phyloP scores from a whole-genome alignment of 257 asterid species.

The Solanum pinnatisectum region DNA sequence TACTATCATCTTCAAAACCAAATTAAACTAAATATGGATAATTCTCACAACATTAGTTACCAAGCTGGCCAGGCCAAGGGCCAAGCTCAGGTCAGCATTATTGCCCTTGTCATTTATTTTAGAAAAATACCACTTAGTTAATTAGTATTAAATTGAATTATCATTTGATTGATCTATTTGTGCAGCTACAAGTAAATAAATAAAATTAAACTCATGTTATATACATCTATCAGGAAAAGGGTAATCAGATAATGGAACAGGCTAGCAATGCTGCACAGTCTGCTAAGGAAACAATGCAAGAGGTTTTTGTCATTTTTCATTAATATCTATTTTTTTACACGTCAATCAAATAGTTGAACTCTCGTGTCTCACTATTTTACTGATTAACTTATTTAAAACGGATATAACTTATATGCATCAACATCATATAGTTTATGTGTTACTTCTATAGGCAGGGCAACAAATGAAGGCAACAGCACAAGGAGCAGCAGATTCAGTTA shows the following conservation, averaged over 20 bases:
- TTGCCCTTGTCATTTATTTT: background rate
- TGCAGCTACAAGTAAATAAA: background rate
- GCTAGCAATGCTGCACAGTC: slow-evolving; percentile 48
- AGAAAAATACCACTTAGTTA: background rate
- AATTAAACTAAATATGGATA: background rate
- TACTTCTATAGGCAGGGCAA: background rate
- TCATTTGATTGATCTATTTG: background rate
- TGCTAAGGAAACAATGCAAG: slow-evolving; percentile 40
- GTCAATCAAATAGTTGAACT: background rate
- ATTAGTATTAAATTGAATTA: too few relatives aligned
- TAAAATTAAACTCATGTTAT: background rate
- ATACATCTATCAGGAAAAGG: slow-evolving; percentile 31
- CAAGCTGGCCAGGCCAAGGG: background rate
- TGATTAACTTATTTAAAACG: background rate
- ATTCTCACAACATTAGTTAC: background rate
- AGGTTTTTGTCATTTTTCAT: slow-evolving; percentile 11
- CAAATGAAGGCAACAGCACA: slow-evolving; percentile 6
- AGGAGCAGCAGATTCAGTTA: slow-evolving; percentile 8
- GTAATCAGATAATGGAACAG: slow-evolving; percentile 43
- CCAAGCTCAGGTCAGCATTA: background rate
- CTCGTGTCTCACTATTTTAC: background rate
- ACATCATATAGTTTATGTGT: background rate
- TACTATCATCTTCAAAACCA: too few relatives aligned
- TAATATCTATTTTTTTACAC: background rate
- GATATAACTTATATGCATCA: background rate